These are phyloP conservation scores for Antrodiella citrinella DNA, from an alignment of 768 basidiomycete species.

Conservation along the genomic window DNA sequence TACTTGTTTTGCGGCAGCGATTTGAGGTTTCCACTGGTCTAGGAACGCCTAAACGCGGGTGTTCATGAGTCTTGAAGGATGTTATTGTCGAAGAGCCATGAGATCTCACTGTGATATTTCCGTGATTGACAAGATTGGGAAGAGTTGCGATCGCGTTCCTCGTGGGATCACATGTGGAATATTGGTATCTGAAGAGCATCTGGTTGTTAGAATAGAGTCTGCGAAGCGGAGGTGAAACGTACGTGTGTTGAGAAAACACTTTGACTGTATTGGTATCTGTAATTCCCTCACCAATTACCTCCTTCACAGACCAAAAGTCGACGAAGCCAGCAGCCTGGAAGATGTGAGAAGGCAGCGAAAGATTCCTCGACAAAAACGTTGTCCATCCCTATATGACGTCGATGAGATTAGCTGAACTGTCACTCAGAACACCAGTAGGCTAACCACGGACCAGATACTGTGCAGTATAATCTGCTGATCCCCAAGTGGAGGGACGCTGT, in stretches of 20 bases:
- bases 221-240: neutral
- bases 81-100: no score
- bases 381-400: slow-evolving; percentile 18
- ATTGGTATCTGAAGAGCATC: slow-evolving; percentile 19
- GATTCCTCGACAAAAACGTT: slow-evolving; percentile 11
- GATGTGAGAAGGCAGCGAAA: slow-evolving; percentile 12
- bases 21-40: slow-evolving; percentile 25
- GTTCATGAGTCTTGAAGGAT: neutral
- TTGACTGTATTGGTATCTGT: slow-evolving; percentile 17
- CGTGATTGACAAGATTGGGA: slow-evolving; percentile 24
- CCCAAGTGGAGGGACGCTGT: slow-evolving; percentile 14
- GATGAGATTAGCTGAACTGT: no score
- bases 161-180: slow-evolving; percentile 26
- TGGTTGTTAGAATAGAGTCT: neutral
- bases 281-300: slow-evolving; percentile 21
- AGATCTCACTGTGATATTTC: slow-evolving; percentile 23
- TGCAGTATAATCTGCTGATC: slow-evolving; percentile 17
- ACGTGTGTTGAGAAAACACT: slow-evolving; percentile 25
- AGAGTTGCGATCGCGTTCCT: slow-evolving; percentile 23
- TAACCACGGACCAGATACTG: slow-evolving; percentile 12
- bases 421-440: neutral
- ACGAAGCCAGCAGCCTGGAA: slow-evolving; percentile 20
- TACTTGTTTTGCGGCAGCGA: slow-evolving; percentile 18
- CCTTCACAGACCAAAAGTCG: slow-evolving; percentile 21
- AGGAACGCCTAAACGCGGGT: slow-evolving; percentile 19